Percentiles rank a stretch among this genome's conserved stretches.
Conservation (phyloP, 2,329 filamentous ascomycete species). For the Fusarium stilboides region DNA sequence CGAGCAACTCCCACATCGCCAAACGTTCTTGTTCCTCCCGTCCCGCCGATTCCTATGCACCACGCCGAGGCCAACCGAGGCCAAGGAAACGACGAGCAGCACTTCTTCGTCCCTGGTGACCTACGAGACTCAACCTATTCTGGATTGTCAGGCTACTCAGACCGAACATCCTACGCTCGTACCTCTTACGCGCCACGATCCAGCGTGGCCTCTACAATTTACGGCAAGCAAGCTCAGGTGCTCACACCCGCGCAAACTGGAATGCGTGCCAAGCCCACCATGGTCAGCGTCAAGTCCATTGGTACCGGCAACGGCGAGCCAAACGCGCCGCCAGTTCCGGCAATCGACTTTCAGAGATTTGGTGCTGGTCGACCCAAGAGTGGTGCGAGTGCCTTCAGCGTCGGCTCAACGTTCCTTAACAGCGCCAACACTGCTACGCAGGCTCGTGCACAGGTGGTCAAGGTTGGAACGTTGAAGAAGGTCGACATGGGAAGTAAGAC, state of each 20-base stretch:
- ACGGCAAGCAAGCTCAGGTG: conserved; percentile 90
- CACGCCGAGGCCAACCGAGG: conserved; percentile 65
- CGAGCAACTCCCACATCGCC: conserved; percentile 88
- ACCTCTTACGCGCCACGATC: conserved; percentile 73
- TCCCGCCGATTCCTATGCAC: conserved; percentile 87
- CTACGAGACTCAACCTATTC: conserved; percentile 94
- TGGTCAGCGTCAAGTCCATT: conserved; percentile 90
- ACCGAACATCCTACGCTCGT: conserved; percentile 73
- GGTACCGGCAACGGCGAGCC: conserved; percentile 68
- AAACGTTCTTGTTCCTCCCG: conserved; percentile 86
- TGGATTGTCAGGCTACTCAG: conserved; percentile 75
- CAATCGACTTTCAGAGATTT: conserved; percentile 77
- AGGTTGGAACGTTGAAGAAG: conserved; percentile 69
- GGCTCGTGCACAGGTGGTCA: conserved; percentile 72
- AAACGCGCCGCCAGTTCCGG: conserved; percentile 79
- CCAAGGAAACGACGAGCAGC: conserved; percentile 78
- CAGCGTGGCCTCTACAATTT: conserved; percentile 93
- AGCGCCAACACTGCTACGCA: conserved; percentile 73
- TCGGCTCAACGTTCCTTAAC: conserved; percentile 78
- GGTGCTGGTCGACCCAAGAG: conserved; percentile 66
- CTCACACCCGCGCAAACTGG: conserved; percentile 87
- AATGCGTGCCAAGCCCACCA: conserved; percentile 88
- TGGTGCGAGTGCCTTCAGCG: conserved; percentile 73
- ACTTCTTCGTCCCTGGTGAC: conserved; percentile 94
- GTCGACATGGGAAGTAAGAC: conserved; percentile 57